A percentile compares a stretch with the other conserved stretches of the same genome.
phyloP scores from a whole-genome alignment of 352 stramenopile genomes.

The Elongisporangium senticosum region DNA sequence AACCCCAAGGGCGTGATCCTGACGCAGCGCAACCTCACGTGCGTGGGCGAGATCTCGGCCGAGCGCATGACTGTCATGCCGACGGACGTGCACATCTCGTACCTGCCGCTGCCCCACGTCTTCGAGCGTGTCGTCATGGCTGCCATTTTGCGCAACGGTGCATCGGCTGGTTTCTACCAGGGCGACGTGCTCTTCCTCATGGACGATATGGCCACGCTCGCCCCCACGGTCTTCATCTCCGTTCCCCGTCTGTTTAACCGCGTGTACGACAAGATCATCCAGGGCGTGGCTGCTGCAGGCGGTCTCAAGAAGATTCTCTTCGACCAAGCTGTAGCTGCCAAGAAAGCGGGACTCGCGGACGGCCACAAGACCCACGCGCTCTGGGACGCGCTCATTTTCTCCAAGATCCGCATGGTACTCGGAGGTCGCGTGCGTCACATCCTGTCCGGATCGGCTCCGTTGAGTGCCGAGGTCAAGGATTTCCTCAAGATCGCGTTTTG shows the following conservation, averaged over 20 bases:
- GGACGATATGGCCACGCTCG: conserved; percentile 83
- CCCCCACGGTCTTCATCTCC: conserved; percentile 85
- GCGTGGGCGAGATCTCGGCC: conserved; percentile 13
- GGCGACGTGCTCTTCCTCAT: conserved; percentile 82
- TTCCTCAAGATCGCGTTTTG: conserved; percentile 93
- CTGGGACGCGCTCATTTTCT: conserved; percentile 93
- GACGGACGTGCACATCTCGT: conserved; percentile 90
- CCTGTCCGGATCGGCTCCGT: conserved; percentile 90
- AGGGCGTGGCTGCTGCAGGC: conserved; percentile 27
- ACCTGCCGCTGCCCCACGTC: conserved; percentile 94
- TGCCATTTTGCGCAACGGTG: conserved; percentile 80
- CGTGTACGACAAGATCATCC: conserved; percentile 90
- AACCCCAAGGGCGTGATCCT: conserved; percentile 54
- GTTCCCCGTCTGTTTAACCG: conserved; percentile 93
- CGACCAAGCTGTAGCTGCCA: conserved; percentile 33
- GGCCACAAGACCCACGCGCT: conserved; percentile 43
- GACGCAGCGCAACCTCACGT: conserved; percentile 36
- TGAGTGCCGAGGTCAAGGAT: conserved; percentile 89
- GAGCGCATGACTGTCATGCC: conserved; percentile 12
- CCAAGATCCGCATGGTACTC: conserved; percentile 88
- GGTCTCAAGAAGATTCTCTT: conserved; percentile 27
- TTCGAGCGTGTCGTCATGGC: conserved; percentile 90
- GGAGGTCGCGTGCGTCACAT: conserved; percentile 87
- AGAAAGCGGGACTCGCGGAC: conserved; percentile 21
- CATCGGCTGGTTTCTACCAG: conserved; percentile 62